Conservation (phyloP, 2,329 filamentous ascomycete genomes). For the Colletotrichum echinochloae region DNA sequence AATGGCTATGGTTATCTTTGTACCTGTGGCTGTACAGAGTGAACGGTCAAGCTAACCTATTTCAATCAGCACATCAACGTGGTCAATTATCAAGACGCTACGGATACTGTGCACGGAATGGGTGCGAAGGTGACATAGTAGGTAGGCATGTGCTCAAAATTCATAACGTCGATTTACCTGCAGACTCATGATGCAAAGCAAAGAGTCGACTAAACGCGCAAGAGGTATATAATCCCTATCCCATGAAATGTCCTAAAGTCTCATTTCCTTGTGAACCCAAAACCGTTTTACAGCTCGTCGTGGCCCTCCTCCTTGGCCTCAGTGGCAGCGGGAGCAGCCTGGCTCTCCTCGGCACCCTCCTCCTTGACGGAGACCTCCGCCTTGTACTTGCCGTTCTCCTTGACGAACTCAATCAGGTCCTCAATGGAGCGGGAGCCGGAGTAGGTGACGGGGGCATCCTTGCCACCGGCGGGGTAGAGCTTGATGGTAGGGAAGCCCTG, state of each 20-base stretch:
- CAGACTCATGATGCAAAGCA: slow-evolving; percentile 38
- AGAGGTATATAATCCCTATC: slow-evolving; percentile 44
- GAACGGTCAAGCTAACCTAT: neutral
- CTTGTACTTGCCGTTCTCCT: slow-evolving; percentile 94
- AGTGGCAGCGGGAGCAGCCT: slow-evolving; percentile 63
- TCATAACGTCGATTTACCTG: slow-evolving; percentile 37
- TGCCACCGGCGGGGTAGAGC: slow-evolving; percentile 91
- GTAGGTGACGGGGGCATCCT: slow-evolving; percentile 88
- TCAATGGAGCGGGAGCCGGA: slow-evolving; percentile 87
- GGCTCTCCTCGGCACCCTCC: slow-evolving; percentile 67
- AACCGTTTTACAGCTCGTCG: slow-evolving; percentile 78
- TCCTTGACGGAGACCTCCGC: slow-evolving; percentile 72
- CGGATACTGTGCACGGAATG: neutral
- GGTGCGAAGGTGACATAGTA: too few species aligned
- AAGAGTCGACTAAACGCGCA: slow-evolving; percentile 39
- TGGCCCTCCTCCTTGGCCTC: slow-evolving; percentile 65
- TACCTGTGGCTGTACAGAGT: too few species aligned
- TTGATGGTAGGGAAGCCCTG: slow-evolving; percentile 99
- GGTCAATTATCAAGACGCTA: neutral
- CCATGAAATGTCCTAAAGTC: slow-evolving; percentile 36
- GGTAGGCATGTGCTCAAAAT: slow-evolving; percentile 12
- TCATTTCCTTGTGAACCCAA: slow-evolving; percentile 39
- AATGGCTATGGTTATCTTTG: neutral
- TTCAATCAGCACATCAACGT: neutral
- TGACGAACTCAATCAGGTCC: slow-evolving; percentile 91